Evolutionary conservation across 257 asterid species (phyloP).

Genomic region (Solanum sparsipilum): DNA sequence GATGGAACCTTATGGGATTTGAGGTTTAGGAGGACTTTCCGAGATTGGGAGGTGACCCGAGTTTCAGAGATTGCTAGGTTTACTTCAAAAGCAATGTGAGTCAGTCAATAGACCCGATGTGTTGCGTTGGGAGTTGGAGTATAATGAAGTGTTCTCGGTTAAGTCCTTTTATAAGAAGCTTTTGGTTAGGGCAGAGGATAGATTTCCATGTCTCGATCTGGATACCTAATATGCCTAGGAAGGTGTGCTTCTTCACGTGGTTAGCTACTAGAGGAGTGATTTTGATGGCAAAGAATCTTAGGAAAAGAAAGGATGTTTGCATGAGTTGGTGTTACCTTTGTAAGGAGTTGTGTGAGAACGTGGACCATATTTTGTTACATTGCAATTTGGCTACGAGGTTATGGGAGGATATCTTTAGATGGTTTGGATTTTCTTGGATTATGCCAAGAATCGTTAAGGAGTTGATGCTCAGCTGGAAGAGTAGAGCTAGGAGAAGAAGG

Average conservation of each 20-base stretch:
- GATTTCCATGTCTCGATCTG: neutral
- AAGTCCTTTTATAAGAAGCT: neutral
- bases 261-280: neutral
- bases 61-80: neutral
- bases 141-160: neutral
- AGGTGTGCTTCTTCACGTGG: neutral
- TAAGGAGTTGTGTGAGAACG: neutral
- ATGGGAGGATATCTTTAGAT: neutral
- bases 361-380: neutral
- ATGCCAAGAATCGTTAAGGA: neutral
- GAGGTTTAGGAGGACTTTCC: neutral
- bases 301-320: neutral
- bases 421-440: neutral
- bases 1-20: neutral
- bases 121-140: neutral
- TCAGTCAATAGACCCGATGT: neutral
- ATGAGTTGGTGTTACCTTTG: neutral
- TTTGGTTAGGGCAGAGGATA: neutral
- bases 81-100: neutral
- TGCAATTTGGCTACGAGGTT: neutral
- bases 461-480: neutral
- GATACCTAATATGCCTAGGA: neutral
- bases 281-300: neutral
- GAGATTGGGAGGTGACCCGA: neutral
- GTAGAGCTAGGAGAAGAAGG: neutral